Percentiles rank a stretch among this genome's conserved stretches.
These are phyloP conservation scores for Ascochyta fabae DNA, from an alignment of 2,329 filamentous ascomycete genomes.

Conservation along the genomic window DNA sequence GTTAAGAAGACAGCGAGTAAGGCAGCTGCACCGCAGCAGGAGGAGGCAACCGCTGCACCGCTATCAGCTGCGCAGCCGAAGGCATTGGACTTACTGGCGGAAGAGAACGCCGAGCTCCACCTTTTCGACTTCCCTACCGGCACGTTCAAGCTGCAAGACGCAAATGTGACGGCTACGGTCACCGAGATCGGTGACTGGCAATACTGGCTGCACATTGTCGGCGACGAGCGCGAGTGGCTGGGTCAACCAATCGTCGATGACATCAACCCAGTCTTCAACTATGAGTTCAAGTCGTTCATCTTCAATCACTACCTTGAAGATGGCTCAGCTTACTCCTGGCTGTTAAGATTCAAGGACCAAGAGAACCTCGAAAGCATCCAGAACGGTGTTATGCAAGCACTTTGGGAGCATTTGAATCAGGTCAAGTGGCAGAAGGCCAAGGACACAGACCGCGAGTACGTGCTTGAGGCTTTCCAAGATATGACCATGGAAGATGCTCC, in stretches of 20 bases:
- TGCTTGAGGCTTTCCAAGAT: slow-evolving; percentile 94
- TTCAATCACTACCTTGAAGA: slow-evolving; percentile 95
- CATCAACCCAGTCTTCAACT: slow-evolving; percentile 98
- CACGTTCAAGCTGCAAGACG: slow-evolving; percentile 82
- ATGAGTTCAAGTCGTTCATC: slow-evolving; percentile 98
- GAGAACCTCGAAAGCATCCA: slow-evolving; percentile 84
- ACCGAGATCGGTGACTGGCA: slow-evolving; percentile 89
- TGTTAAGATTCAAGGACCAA: slow-evolving; percentile 88
- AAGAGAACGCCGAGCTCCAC: slow-evolving; percentile 84
- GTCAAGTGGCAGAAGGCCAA: slow-evolving; percentile 93
- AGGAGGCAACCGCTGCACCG: slow-evolving; percentile 64
- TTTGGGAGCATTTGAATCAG: slow-evolving; percentile 96
- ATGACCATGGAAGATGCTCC: slow-evolving; percentile 84
- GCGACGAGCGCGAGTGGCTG: slow-evolving; percentile 80
- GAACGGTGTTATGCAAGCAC: slow-evolving; percentile 89
- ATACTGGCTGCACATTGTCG: slow-evolving; percentile 90
- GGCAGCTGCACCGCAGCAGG: slow-evolving; percentile 37
- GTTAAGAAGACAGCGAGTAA: slow-evolving; percentile 49
- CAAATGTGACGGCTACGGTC: slow-evolving; percentile 76
- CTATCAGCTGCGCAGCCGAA: slow-evolving; percentile 68
- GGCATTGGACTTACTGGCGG: slow-evolving; percentile 73
- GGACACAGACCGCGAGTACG: slow-evolving; percentile 90
- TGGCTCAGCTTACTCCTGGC: slow-evolving; percentile 92
- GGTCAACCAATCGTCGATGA: slow-evolving; percentile 86
- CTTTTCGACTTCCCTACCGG: slow-evolving; percentile 90